Base-by-base conservation (phyloP, 2,329 filamentous ascomycete genomes). In the Catunica adiposa region DNA sequence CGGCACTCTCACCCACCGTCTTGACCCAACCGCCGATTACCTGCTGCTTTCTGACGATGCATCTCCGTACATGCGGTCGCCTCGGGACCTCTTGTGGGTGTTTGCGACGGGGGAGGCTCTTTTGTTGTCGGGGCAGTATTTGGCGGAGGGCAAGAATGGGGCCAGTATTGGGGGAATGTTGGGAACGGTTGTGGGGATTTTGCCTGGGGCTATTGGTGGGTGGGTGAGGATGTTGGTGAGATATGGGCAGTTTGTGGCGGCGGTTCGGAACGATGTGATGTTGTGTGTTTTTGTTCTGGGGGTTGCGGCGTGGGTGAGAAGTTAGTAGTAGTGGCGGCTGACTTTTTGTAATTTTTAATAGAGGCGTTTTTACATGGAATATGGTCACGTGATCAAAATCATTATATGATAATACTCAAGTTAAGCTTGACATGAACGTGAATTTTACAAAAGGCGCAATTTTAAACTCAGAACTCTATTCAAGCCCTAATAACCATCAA, bases 21-120 rank as follows among this genome's bases (percentile, higher is more conserved):
- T 71, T 29, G 65, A 68, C 8, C 63, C 63, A 20, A 61, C 64
- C 48, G 58, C 66, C 31, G 61, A 63, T 14, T 62, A 63, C 44
- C 63, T 51, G 53, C 68, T 22, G n/a, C 50, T n/a, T 51, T 56
- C 42, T n/a, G n/a, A n/a, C 38, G 59, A n/a, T 52, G 25, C 34
- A 5, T 31, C n/a, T 15, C 9, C 42, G 3, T 17, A 48, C 11
- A 23, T 53, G 15, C 51, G 51, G 29, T 57, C 56, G 67, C 34
- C 65, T 72, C 42, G 71, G 71, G 48, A 73, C 75, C 59, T 83
- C 89, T 68, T 90, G 67, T 87, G 82, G 71, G 75, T 85, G n/a
- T 92, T 90, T 65, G 82, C 84, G 4, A 87, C 85, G 0, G 82
- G 79, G 31, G 85, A 92, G 69, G 74, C 86, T 9, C 65, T 86